Percentiles rank a stretch among this genome's conserved stretches.
Evolutionary conservation across 2,329 filamentous ascomycete genomes (phyloP).

Genomic region (Colletotrichum higginsianum): DNA sequence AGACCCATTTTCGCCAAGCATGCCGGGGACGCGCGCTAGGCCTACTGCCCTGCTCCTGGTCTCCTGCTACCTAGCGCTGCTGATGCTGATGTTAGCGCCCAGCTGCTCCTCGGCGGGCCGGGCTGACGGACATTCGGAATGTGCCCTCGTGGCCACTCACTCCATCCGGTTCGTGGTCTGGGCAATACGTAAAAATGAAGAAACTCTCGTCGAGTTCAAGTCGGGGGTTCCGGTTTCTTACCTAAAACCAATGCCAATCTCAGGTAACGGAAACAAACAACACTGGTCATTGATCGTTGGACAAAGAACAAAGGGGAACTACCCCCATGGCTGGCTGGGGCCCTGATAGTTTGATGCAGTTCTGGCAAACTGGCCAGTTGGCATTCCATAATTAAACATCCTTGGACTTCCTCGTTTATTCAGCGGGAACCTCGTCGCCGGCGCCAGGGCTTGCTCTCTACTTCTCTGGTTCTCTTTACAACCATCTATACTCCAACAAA

Average conservation of each 20-base stretch:
- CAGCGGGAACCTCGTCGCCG: constrained; percentile 19
- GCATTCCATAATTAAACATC: constrained; percentile 23
- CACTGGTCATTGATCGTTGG: not conserved
- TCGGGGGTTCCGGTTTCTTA: constrained; percentile 19
- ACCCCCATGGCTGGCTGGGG: not conserved
- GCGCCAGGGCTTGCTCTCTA: not conserved
- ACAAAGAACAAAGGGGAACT: not conserved
- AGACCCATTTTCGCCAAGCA: constrained; percentile 17
- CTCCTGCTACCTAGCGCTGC: not conserved
- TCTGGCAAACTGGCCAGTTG: constrained; percentile 17
- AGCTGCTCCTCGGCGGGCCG: not conserved
- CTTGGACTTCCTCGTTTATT: constrained; percentile 32
- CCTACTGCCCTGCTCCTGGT: not conserved
- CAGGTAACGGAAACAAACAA: constrained; percentile 8
- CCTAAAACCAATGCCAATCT: constrained; percentile 7
- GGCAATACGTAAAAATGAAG: constrained; percentile 26
- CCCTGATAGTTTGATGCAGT: not conserved
- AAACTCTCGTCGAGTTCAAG: constrained; percentile 7
- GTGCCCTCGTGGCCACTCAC: constrained; percentile 29
- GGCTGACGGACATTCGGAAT: constrained; percentile 21
- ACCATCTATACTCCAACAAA: no score
- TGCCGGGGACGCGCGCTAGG: constrained; percentile 15
- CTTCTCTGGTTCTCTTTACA: no score
- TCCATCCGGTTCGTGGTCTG: not conserved
- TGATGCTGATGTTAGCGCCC: not conserved